Evolutionary conservation across 78 protist species (phyloP), one percentile per base, ranked within the genome.

Genomic region (Protostelium mycophagum): DNA sequence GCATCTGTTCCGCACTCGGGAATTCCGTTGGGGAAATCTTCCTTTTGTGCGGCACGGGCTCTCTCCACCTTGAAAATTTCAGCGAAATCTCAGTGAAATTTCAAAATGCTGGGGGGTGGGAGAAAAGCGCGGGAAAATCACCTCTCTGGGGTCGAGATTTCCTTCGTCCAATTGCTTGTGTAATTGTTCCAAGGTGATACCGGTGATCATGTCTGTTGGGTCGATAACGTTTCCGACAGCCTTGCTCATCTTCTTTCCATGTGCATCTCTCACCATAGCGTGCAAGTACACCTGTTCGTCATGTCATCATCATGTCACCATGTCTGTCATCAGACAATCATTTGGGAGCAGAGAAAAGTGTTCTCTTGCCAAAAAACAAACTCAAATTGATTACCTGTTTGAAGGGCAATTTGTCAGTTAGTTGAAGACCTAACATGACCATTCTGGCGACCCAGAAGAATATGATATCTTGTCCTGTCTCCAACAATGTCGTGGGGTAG

Each of bases 401-500:
- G 95, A 99, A 99, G 63, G 99, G 99, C 31, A 98, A 85, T 90
- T 96, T 36, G 63, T 90, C 99, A 28, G 96, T 96, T 37, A 99
- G 96, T 84, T 88, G 83, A 39, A 93, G 90, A 84, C 97, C 85
- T 97, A 98, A 91, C 99, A 99, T 98, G 34, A 99, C 99, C 99
- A 99, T 99, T 31, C 99, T 92, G 9, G 99, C 99, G 9, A 99
- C 99, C 99, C 99, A 99, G 97, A 99, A 99, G 99, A 99, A 99
- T 36, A 99, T 90, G 85, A 99, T 99, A 93, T 99, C 99, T 83
- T 93, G 88, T 73, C 99, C 99, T 1, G 99, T 99, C 94, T 99
- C 99, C 39, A 99, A 95, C n/a, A 98, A 91, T 0, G 89, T 0
- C 28, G 95, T 96, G 35, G 99, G 99, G 97, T 88, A 98, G 92